Percentiles rank a stretch among this genome's conserved stretches.
These are phyloP conservation scores for Talaromyces borbonicus DNA, from an alignment of 495 filamentous ascomycete species.

Conservation along the genomic window DNA sequence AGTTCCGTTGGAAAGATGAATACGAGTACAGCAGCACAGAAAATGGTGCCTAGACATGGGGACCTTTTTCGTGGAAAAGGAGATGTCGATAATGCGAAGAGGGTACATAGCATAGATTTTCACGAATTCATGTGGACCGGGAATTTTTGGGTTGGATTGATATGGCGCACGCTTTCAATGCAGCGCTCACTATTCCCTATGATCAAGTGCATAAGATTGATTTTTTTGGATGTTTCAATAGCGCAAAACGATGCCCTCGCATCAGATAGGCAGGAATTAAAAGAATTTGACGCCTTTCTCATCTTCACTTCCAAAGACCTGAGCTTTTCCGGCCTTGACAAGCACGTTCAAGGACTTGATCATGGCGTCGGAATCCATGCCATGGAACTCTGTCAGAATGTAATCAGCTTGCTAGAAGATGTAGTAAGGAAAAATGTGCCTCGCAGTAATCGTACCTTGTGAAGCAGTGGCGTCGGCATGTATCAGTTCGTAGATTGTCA, in stretches of 20 bases:
- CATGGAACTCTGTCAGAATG: conserved; percentile 62
- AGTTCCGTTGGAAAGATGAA: conserved; percentile 50
- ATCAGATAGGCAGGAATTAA: conserved; percentile 27
- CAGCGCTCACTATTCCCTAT: no score
- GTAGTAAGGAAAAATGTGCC: not conserved
- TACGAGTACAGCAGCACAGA: conserved; percentile 45
- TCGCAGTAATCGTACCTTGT: conserved; percentile 36
- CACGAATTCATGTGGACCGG: not conserved
- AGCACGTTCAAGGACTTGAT: conserved; percentile 66
- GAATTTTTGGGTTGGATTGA: not conserved
- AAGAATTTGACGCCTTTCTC: conserved; percentile 94
- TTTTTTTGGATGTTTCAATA: not conserved
- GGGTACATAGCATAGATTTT: not conserved
- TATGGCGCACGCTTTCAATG: no score
- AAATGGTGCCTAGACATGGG: not conserved
- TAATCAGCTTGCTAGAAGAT: not conserved
- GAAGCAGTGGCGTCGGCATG: conserved; percentile 54
- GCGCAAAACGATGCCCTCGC: not conserved
- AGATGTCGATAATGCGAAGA: not conserved
- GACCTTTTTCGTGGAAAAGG: conserved; percentile 11
- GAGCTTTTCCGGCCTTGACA: conserved; percentile 82
- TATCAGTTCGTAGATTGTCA: conserved; percentile 68
- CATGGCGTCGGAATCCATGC: conserved; percentile 73
- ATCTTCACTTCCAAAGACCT: conserved; percentile 83
- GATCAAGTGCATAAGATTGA: no score